Evolutionary conservation across 345 rosid genomes (phyloP), one percentile per base, ranked within the genome.

Genomic region (Linum trigynum): DNA sequence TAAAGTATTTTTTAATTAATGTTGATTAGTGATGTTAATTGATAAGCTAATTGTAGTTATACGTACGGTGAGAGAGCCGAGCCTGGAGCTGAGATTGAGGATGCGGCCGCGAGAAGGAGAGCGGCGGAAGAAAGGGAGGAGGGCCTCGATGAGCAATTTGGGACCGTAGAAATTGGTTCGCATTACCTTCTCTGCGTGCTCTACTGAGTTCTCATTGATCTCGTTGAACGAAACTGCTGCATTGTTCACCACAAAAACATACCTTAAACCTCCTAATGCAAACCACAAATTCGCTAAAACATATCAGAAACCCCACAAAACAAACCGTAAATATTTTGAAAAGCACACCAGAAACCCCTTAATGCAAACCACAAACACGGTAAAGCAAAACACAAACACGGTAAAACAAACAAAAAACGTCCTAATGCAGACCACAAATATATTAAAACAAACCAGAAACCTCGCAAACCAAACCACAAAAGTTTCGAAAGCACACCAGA

Each of bases 201-300:
- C 89, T 57, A 89, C 91, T 3, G 69, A 65, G 77, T 92, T 92
- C 16, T 86, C 86, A 5, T 72, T 35, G 14, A 89, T 67, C 0
- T 66, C 83, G 68, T 92, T 89, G 73, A 89, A 92, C 39, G 96
- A 84, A 50, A 89, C 95, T 0, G 79, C 96, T 0, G 92, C 95
- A 74, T 92, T 92, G 68, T 92, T 92, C 48, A 87, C 91, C 98
- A n/a, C n/a, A n/a, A n/a, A n/a, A n/a, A n/a, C n/a, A n/a, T n/a
- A n/a, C n/a, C n/a, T n/a, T n/a, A n/a, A n/a, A n/a, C n/a, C n/a
- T n/a, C n/a, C n/a, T n/a, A n/a, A n/a, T n/a, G n/a, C n/a, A n/a
- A n/a, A n/a, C n/a, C n/a, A n/a, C n/a, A n/a, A n/a, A n/a, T n/a
- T n/a, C n/a, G n/a, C n/a, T n/a, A n/a, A n/a, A n/a, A n/a, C n/a